Percentiles rank a stretch among this genome's conserved stretches.
Conservation (phyloP, 2,329 filamentous ascomycete genomes). For the Tolypocladium amazonense region DNA sequence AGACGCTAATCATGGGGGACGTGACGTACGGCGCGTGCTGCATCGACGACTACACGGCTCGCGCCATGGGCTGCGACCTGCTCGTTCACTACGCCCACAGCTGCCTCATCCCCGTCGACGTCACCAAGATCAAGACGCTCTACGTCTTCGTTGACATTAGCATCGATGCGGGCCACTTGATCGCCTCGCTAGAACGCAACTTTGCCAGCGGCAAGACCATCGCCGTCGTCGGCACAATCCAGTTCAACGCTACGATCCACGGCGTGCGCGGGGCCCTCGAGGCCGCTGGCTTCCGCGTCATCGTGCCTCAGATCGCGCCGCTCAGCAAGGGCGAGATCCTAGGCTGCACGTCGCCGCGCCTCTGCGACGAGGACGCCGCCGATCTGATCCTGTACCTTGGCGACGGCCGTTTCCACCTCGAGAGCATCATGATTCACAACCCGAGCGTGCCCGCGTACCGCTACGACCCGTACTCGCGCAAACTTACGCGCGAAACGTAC, state of each 20-base stretch:
- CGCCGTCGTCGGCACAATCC: conserved; percentile 91
- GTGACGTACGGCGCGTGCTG: conserved; percentile 98
- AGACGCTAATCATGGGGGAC: conserved; percentile 97
- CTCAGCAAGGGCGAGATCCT: conserved; percentile 92
- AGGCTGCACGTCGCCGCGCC: conserved; percentile 83
- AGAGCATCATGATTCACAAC: conserved; percentile 99
- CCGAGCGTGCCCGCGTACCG: conserved; percentile 82
- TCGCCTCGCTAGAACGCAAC: conserved; percentile 80
- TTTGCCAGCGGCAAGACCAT: conserved; percentile 78
- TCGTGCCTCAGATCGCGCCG: conserved; percentile 87
- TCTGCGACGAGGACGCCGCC: conserved; percentile 47
- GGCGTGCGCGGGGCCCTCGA: conserved; percentile 70
- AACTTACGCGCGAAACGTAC: conserved; percentile 84
- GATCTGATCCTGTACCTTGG: conserved; percentile 83
- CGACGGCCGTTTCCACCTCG: conserved; percentile 89
- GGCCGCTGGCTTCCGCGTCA: conserved; percentile 69
- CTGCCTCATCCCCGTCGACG: conserved; percentile 90
- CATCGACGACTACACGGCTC: conserved; percentile 95
- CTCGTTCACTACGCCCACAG: conserved; percentile 96
- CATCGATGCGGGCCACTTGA: conserved; percentile 81
- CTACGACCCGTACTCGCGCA: conserved; percentile 92
- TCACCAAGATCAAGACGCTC: conserved; percentile 92
- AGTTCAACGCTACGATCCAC: conserved; percentile 96
- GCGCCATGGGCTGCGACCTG: conserved; percentile 86
- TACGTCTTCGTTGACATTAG: conserved; percentile 98